Evolutionary conservation across 257 asterid genomes (phyloP).

Genomic region (Voacanga thouarsii): DNA sequence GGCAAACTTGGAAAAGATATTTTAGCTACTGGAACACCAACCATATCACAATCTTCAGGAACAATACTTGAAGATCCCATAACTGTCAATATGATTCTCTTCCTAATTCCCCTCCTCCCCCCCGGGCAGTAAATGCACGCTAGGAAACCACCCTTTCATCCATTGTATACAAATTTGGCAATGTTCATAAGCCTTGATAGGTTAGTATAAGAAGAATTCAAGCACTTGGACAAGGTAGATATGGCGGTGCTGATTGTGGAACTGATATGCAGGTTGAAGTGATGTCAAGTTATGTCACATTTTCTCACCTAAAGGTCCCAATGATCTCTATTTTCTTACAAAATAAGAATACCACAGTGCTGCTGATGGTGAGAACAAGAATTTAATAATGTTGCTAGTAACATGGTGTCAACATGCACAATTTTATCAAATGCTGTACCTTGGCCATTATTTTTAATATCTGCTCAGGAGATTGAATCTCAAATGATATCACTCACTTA

Average conservation of each 20-base stretch:
- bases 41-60: not conserved
- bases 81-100: not conserved
- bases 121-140: no score
- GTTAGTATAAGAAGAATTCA: not conserved
- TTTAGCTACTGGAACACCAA: not conserved
- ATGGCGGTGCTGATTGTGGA: not conserved
- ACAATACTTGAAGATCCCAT: not conserved
- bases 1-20: not conserved
- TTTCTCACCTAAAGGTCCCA: not conserved
- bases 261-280: not conserved
- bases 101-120: no score
- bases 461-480: not conserved
- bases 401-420: not conserved
- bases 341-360: not conserved
- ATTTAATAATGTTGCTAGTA: no score
- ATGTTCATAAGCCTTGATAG: not conserved
- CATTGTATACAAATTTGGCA: not conserved
- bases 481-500: not conserved
- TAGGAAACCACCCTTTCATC: no score
- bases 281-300: not conserved
- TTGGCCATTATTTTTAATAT: not conserved
- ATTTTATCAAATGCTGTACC: not conserved
- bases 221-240: not conserved
- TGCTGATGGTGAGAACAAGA: not conserved
- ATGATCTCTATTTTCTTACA: not conserved